A percentile compares a stretch with the other conserved stretches of the same genome.
Conservation (phyloP, 192 early-diverging fungal species). For the Coemansia sp. region DNA sequence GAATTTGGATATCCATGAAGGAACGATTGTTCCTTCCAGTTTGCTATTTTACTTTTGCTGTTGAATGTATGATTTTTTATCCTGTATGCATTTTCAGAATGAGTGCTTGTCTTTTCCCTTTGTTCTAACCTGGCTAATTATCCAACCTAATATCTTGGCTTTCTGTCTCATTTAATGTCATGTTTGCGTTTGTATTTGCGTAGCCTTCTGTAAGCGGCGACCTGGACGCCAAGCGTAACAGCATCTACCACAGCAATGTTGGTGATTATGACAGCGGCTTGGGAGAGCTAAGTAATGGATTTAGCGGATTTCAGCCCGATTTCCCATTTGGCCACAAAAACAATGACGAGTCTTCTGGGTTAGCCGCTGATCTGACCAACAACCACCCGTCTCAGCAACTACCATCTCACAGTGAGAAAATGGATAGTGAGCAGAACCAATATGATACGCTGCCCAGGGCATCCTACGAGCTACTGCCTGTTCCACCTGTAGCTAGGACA, state of each 20-base stretch:
- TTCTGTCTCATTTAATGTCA: not conserved
- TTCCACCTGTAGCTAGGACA: slow-evolving; percentile 8
- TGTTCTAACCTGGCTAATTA: not conserved
- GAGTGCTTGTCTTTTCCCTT: not conserved
- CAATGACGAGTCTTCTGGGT: not conserved
- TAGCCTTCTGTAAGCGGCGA: not conserved
- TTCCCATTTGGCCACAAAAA: not conserved
- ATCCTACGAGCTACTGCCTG: not conserved
- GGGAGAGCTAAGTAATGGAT: not conserved
- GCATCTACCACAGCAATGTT: not conserved
- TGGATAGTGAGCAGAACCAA: not conserved
- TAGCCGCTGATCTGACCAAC: not conserved
- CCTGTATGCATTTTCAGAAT: not conserved
- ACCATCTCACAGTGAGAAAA: not conserved
- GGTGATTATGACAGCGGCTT: not conserved
- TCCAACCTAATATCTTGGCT: not conserved
- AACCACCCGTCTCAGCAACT: not conserved
- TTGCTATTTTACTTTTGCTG: not conserved
- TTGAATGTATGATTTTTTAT: not conserved
- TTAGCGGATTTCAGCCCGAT: not conserved
- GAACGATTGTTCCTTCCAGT: not conserved
- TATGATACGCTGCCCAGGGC: slow-evolving; percentile 7
- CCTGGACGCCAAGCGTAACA: no score
- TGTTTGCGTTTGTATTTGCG: not conserved
- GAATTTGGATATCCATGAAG: slow-evolving; percentile 3